These are phyloP conservation scores for Eutrema salsugineum DNA, from an alignment of 441 rosid genomes.

Conservation along the genomic window DNA sequence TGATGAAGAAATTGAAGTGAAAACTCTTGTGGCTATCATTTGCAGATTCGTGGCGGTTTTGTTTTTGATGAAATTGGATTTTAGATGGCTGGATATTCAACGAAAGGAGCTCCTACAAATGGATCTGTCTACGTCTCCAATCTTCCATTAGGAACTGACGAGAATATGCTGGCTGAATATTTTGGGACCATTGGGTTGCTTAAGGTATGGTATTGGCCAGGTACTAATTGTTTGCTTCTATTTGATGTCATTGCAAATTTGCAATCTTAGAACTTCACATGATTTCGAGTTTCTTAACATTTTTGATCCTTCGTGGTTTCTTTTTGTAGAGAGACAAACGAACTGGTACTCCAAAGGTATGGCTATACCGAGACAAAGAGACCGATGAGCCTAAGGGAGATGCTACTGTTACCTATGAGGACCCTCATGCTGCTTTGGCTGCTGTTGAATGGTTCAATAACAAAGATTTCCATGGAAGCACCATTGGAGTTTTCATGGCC, in stretches of 20 bases:
- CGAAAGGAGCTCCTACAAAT: conserved; percentile 53
- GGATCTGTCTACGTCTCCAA: conserved; percentile 89
- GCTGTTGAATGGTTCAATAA: conserved; percentile 97
- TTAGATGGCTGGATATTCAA: conserved; percentile 66
- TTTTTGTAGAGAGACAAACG: conserved; percentile 77
- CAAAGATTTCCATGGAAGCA: conserved; percentile 88
- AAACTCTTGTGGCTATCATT: background rate
- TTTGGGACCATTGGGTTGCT: conserved; percentile 94
- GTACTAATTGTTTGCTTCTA: conserved; percentile 13
- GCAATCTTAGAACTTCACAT: background rate
- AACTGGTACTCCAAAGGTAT: conserved; percentile 85
- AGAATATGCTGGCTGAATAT: conserved; percentile 82
- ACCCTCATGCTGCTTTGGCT: conserved; percentile 92
- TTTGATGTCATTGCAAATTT: background rate
- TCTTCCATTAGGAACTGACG: conserved; percentile 81
- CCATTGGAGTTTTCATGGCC: conserved; percentile 78
- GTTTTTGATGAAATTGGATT: conserved; percentile 49
- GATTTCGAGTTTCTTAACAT: conserved; percentile 6
- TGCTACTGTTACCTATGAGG: conserved; percentile 96
- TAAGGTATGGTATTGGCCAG: conserved; percentile 57
- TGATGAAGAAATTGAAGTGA: background rate
- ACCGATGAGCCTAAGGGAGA: conserved; percentile 96
- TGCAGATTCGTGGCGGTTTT: conserved; percentile 10
- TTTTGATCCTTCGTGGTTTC: background rate
- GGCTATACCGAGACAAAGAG: conserved; percentile 83